Base-by-base conservation (phyloP, 2,329 filamentous ascomycete species). In the Colletotrichum sp. region DNA sequence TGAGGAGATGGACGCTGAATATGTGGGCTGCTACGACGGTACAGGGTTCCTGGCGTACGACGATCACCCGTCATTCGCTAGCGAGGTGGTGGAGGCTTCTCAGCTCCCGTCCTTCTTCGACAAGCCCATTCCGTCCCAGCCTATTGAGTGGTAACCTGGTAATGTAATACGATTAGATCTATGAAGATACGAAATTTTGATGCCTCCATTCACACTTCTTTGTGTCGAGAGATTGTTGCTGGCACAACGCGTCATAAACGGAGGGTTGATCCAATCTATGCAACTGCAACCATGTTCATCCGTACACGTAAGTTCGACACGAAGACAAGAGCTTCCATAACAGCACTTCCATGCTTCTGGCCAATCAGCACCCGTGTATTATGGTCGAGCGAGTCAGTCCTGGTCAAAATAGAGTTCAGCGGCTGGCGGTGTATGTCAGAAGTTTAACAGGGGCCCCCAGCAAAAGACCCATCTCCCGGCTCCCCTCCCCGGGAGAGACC, bases 1-100 rank as follows among this genome's bases (percentile, higher is more conserved):
- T 10, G 62, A 75, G 39, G 72, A 75, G 63, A 75, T 75, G 69
- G 72, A 75, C 30, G 72, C 72, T 5, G 72, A 75, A 62, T 75
- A 75, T 30, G 63, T 75, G n/a, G 72, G 72, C 5, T 75, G 72
- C 15, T 75, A 75, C 63, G 72, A 75, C 18, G 72, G 68, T 26
- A 75, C 72, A 5, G 72, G 72, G 28, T 75, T 75, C 39, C 21
- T 75, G 21, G 69, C 72, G 9, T 75, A 75, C 62, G 72, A 75
- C 52, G 36, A 57, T 15, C 52, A 75, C 39, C 69, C 69, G 34
- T 24, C 63, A 12, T 75, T 75, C 8, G 21, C 52, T 10, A 75
- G 52, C 6, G 72, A 75, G 30, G 21, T 32, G 18, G 72, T 75
- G 21, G 28, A 66, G 24, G 34, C 28, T 1, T 62, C 69, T 7